A percentile compares a stretch with the other conserved stretches of the same genome.
phyloP scores from a whole-genome alignment of 371 early-diverging fungal genomes.

The Batkoa obscura region DNA sequence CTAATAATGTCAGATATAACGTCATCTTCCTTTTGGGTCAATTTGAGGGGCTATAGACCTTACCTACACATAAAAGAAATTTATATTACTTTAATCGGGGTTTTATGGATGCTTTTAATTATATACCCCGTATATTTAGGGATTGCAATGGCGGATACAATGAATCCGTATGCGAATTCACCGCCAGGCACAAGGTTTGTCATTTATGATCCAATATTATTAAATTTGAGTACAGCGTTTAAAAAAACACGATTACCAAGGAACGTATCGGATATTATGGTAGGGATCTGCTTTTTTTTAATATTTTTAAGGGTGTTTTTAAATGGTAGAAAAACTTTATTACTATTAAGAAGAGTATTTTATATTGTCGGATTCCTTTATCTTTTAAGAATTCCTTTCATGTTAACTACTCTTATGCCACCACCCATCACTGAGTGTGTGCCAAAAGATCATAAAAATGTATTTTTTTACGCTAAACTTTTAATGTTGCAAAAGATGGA shows the following conservation, averaged over 20 bases:
- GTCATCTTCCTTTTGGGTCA: too few species aligned
- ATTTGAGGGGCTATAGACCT: too few species aligned
- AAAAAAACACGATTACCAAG: neutral
- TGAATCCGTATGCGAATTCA: too few species aligned
- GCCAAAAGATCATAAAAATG: neutral
- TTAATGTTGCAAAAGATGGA: neutral
- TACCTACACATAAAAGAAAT: too few species aligned
- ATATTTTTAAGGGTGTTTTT: neutral
- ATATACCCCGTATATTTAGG: too few species aligned
- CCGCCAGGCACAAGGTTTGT: too few species aligned
- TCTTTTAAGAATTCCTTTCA: neutral
- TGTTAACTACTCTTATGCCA: neutral
- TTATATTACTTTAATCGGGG: too few species aligned
- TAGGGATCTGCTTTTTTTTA: neutral
- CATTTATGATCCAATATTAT: too few species aligned
- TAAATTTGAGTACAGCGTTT: too few species aligned
- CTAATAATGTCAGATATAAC: too few species aligned
- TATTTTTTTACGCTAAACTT: neutral
- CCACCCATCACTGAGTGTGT: neutral
- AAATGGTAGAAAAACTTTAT: neutral
- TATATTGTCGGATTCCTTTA: slow-evolving; percentile 1
- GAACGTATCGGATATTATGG: neutral
- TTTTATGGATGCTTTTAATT: too few species aligned
- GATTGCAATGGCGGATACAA: too few species aligned
- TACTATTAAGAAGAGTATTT: neutral